These are phyloP conservation scores for Pichia nanzhaoensis DNA, from an alignment of 805 yeast species.

Conservation along the genomic window DNA sequence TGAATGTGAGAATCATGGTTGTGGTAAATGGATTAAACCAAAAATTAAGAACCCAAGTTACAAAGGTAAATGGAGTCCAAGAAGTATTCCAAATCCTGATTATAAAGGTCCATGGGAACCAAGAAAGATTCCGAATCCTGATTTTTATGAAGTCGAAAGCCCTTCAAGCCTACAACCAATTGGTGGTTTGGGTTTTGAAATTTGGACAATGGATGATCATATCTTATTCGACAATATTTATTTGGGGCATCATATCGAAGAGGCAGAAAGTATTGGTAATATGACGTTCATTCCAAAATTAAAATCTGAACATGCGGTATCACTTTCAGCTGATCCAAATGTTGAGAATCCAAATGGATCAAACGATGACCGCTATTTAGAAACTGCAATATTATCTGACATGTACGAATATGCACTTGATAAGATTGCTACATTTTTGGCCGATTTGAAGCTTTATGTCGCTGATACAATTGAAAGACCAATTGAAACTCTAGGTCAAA, in stretches of 20 bases:
- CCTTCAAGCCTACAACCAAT: slow-evolving; percentile 56
- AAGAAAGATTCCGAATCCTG: slow-evolving; percentile 59
- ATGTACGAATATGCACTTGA: slow-evolving; percentile 14
- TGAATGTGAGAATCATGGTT: slow-evolving; percentile 60
- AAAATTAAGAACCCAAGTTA: slow-evolving; percentile 59
- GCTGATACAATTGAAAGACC: slow-evolving; percentile 41
- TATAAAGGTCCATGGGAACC: slow-evolving; percentile 80
- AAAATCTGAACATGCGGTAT: slow-evolving; percentile 41
- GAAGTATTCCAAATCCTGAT: slow-evolving; percentile 62
- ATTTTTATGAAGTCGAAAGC: slow-evolving; percentile 42
- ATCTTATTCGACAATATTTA: slow-evolving; percentile 79
- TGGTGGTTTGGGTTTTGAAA: slow-evolving; percentile 80
- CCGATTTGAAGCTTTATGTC: slow-evolving; percentile 21
- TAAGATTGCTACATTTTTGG: slow-evolving; percentile 13
- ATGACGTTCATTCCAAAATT: slow-evolving; percentile 55
- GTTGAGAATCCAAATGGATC: slow-evolving; percentile 38
- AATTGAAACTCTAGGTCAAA: slow-evolving; percentile 33
- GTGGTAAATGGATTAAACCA: slow-evolving; percentile 79
- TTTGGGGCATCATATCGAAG: slow-evolving; percentile 74
- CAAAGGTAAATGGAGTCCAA: slow-evolving; percentile 75
- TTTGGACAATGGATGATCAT: slow-evolving; percentile 79
- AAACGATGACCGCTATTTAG: slow-evolving; percentile 17
- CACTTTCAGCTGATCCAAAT: slow-evolving; percentile 36
- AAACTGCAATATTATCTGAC: slow-evolving; percentile 12
- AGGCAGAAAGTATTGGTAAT: slow-evolving; percentile 82